phyloP scores from a whole-genome alignment of 768 basidiomycete species.

The button mushroom (Agaricus bisporus) region DNA sequence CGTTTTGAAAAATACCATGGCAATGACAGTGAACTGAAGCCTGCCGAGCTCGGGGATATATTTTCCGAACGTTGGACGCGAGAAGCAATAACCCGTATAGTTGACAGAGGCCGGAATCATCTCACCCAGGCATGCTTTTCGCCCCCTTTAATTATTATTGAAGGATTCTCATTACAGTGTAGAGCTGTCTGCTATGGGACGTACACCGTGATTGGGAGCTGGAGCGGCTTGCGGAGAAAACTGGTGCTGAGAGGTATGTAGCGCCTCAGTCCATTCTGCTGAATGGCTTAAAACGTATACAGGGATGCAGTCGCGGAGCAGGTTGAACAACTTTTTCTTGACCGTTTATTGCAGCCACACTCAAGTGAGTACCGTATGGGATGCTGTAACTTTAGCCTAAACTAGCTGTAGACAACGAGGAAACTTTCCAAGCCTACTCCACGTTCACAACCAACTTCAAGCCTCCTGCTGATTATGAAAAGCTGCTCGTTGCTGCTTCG shows the following conservation, averaged over 20 bases:
- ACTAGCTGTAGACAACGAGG: conserved; percentile 53
- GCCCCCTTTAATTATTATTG: neutral
- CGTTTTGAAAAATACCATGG: conserved; percentile 32
- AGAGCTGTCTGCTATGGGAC: conserved; percentile 76
- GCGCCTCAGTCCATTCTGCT: neutral
- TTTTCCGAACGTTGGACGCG: conserved; percentile 64
- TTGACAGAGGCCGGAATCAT: conserved; percentile 53
- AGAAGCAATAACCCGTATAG: conserved; percentile 44
- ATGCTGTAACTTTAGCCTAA: neutral
- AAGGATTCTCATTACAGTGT: conserved; percentile 3
- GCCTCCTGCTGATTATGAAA: conserved; percentile 72
- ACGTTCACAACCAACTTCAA: conserved; percentile 80
- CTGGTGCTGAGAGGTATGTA: conserved; percentile 39
- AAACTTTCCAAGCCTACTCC: conserved; percentile 83
- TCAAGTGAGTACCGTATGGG: conserved; percentile 38
- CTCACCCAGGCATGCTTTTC: conserved; percentile 46
- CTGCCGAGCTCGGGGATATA: conserved; percentile 46
- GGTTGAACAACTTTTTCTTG: conserved; percentile 55
- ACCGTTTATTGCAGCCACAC: conserved; percentile 72
- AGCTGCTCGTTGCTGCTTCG: conserved; percentile 69
- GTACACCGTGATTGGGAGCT: conserved; percentile 70
- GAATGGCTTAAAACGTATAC: conserved; percentile 9
- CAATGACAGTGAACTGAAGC: conserved; percentile 34
- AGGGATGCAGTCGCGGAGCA: conserved; percentile 40
- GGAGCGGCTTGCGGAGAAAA: conserved; percentile 46